phyloP scores from a whole-genome alignment of 148 eudicot species.

The Selenicereus undatus region DNA sequence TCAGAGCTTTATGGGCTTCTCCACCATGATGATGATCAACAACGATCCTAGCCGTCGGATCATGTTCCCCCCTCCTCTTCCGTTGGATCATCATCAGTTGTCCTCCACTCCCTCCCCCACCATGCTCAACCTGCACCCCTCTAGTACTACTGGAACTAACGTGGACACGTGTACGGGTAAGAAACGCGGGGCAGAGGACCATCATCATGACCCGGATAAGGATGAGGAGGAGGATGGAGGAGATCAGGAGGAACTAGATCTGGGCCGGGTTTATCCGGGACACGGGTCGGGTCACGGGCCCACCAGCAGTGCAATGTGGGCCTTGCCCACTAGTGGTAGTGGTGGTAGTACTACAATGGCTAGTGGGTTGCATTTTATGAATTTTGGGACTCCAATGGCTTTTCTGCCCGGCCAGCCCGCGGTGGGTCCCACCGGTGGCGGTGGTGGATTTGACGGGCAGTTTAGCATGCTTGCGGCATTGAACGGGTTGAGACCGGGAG shows the following conservation, averaged over 20 bases:
- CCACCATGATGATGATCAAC: constrained; percentile 25
- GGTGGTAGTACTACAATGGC: constrained; percentile 13
- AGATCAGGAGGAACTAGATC: constrained; percentile 7
- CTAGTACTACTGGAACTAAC: neutral
- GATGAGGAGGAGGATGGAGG: neutral
- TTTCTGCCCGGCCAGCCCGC: constrained; percentile 24
- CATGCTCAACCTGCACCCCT: constrained; percentile 20
- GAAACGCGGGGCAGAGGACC: neutral
- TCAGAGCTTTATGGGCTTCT: constrained; percentile 22
- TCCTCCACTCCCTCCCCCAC: constrained; percentile 25
- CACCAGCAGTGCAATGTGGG: constrained; percentile 29
- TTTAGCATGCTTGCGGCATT: constrained; percentile 21
- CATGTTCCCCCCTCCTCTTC: constrained; percentile 11
- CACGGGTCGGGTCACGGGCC: constrained; percentile 20
- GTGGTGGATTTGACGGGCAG: constrained; percentile 26
- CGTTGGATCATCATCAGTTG: constrained; percentile 14
- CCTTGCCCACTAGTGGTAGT: constrained; percentile 18
- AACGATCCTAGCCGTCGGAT: constrained; percentile 26
- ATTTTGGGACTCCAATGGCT: constrained; percentile 27
- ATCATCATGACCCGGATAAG: neutral
- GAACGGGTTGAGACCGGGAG: constrained; percentile 13
- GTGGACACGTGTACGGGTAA: constrained; percentile 19
- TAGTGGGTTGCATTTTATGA: constrained; percentile 38
- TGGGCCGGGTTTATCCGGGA: constrained; percentile 7
- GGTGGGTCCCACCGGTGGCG: constrained; percentile 15